A percentile compares a stretch with the other conserved stretches of the same genome.
These are phyloP conservation scores for Tricladium varicosporioides DNA, from an alignment of 2,329 filamentous ascomycete species.

Conservation along the genomic window DNA sequence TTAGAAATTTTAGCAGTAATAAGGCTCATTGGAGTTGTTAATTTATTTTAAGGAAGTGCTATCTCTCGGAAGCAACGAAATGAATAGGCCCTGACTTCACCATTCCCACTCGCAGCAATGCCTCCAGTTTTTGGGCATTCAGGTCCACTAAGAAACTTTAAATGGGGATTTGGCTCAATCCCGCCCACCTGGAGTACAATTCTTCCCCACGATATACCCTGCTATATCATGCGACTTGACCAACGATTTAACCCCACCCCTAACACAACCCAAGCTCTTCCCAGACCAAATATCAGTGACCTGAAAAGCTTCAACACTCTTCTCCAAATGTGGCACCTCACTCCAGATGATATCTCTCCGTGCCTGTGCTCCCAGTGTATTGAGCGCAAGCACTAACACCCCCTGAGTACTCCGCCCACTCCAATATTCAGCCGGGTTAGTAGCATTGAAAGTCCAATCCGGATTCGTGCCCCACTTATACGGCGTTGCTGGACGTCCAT, in stretches of 20 bases:
- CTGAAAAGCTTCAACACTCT: conserved; percentile 32
- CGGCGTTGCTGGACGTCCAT: conserved; percentile 42
- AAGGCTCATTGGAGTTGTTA: no score
- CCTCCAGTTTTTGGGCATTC: no score
- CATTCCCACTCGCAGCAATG: no score
- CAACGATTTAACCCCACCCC: conserved; percentile 28
- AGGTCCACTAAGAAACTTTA: no score
- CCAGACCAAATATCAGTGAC: conserved; percentile 48
- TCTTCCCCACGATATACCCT: conserved; percentile 25
- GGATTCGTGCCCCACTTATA: conserved; percentile 46
- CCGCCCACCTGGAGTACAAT: conserved; percentile 9
- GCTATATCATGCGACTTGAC: conserved; percentile 38
- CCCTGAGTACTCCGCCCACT: conserved; percentile 42
- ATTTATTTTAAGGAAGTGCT: no score
- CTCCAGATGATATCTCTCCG: conserved; percentile 39
- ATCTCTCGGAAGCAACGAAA: no score
- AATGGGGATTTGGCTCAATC: no score
- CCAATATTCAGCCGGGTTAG: conserved; percentile 50
- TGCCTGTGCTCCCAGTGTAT: conserved; percentile 36
- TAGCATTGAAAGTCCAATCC: conserved; percentile 48
- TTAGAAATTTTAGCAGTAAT: no score
- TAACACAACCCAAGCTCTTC: conserved; percentile 38
- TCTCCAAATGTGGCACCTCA: conserved; percentile 43
- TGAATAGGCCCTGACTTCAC: no score
- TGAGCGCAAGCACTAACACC: conserved; percentile 48